Conservation (phyloP, 75 land plant genomes). For the Ceratopteris richardii region DNA sequence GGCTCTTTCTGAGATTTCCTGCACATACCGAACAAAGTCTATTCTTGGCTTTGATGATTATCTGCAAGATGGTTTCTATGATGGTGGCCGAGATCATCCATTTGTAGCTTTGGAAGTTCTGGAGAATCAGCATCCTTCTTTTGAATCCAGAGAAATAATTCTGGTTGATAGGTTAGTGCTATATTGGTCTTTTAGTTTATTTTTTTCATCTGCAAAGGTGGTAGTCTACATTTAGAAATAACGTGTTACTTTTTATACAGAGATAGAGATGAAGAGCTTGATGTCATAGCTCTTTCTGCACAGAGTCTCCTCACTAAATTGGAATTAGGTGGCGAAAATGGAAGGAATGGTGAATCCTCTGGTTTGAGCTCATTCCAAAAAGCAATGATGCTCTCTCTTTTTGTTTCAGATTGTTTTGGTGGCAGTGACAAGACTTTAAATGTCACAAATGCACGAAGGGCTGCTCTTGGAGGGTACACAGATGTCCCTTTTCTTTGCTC, state of each 20-base stretch:
- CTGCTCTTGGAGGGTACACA: conserved; percentile 54
- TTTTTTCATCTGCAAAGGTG: too few species aligned
- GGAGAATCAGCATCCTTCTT: conserved; percentile 42
- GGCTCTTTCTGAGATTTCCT: conserved; percentile 32
- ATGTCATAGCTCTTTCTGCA: conserved; percentile 67
- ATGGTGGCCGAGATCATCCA: conserved; percentile 91
- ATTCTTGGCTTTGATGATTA: conserved; percentile 62
- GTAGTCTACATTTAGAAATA: neutral
- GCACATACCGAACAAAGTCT: conserved; percentile 55
- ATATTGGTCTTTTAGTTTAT: too few species aligned
- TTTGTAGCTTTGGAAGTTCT: conserved; percentile 52
- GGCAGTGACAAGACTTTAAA: conserved; percentile 66
- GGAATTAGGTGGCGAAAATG: conserved; percentile 18
- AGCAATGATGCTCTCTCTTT: conserved; percentile 72
- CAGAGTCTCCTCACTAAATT: conserved; percentile 38
- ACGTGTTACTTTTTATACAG: conserved; percentile 23
- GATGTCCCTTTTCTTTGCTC: conserved; percentile 75
- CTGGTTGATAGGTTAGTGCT: conserved; percentile 83
- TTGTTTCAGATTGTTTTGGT: conserved; percentile 93
- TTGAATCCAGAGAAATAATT: conserved; percentile 83
- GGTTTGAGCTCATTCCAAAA: conserved; percentile 38
- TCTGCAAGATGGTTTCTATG: conserved; percentile 92
- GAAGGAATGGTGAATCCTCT: conserved; percentile 6
- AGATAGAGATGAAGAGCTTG: conserved; percentile 71
- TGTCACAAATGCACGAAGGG: conserved; percentile 43